Conservation (phyloP, 2,329 filamentous ascomycete genomes). For the Fusarium protoensiforme region DNA sequence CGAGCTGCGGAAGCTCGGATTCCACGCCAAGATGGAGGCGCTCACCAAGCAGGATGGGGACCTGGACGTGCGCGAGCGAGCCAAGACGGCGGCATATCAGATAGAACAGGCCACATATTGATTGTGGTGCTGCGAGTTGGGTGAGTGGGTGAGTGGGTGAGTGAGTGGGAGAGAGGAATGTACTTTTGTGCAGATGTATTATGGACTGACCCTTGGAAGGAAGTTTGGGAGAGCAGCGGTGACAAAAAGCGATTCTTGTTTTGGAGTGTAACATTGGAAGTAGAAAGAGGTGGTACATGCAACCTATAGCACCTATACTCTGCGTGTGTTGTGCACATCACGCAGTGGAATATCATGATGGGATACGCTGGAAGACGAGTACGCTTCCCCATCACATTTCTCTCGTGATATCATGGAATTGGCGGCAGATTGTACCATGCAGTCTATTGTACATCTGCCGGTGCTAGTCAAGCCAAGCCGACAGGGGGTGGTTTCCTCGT, state of each 20-base stretch:
- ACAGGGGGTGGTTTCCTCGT: conserved; percentile 17
- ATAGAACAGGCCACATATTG: conserved; percentile 62
- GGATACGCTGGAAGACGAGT: not conserved
- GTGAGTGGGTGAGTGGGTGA: not conserved
- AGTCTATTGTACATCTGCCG: conserved; percentile 19
- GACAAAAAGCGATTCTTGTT: conserved; percentile 4
- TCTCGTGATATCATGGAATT: conserved; percentile 28
- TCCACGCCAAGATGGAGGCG: conserved; percentile 72
- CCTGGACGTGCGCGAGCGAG: conserved; percentile 84
- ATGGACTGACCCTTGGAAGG: not conserved
- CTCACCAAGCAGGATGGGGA: conserved; percentile 76
- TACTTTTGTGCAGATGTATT: conserved; percentile 1
- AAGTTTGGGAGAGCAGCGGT: not conserved
- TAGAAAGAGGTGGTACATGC: conserved; percentile 4
- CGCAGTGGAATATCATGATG: conserved; percentile 6
- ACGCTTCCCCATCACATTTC: not conserved
- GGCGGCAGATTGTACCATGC: conserved; percentile 20
- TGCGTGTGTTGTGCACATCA: not conserved
- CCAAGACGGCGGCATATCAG: conserved; percentile 82
- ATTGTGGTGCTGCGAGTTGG: not conserved
- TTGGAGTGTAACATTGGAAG: conserved; percentile 8
- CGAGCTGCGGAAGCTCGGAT: conserved; percentile 78
- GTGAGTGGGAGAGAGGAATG: not conserved
- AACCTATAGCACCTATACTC: not conserved
- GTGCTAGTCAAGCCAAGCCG: conserved; percentile 6